Evolutionary conservation across 345 rosid genomes (phyloP), one percentile per base, ranked within the genome.

Genomic region (Cardamine chenopodiifolia): DNA sequence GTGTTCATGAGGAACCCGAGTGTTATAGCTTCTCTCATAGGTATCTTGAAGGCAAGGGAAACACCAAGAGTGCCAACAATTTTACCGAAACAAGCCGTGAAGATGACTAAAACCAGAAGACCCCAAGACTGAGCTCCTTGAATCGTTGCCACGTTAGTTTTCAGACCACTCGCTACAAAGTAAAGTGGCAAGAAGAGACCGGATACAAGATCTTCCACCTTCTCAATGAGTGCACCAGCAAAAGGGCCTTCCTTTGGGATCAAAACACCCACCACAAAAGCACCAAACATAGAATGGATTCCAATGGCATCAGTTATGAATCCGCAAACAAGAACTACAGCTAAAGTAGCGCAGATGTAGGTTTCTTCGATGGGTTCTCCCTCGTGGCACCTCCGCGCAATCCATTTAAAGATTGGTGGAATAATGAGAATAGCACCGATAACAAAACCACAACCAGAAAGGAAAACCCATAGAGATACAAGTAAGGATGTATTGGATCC

Each of bases 241-340:
- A 89, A 85, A 34, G 92, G 90, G 19, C 97, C 91, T 75, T 87
- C 89, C 61, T 89, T 87, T 8, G 95, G 95, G 66, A 89, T 48
- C 54, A 89, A 83, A 66, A 91, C 81, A 17, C 95, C 97, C 2
- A 91, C 63, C 58, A 91, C 87, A 55, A 91, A 91, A 9, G 97
- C 92, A 78, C 97, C 95, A 77, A 91, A 91, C 69, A 91, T 72
- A 56, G 95, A 87, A 74, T 89, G 95, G 54, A 89, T 91, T 53
- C 95, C 95, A 42, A 91, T 86, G 0, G 80, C 53, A 68, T 91
- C 97, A 19, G 95, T 89, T 17, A 82, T 48, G 78, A 91, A 86
- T 7, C 89, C 91, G 0, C 89, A 90, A 5, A 83, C 91, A 62
- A 91, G 79, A 66, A 86, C 97, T 2, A 60, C 67, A 3, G 80